A percentile compares a stretch with the other conserved stretches of the same genome.
Conservation (phyloP, 495 filamentous ascomycete species). For the Aspergillus funiculosus region DNA sequence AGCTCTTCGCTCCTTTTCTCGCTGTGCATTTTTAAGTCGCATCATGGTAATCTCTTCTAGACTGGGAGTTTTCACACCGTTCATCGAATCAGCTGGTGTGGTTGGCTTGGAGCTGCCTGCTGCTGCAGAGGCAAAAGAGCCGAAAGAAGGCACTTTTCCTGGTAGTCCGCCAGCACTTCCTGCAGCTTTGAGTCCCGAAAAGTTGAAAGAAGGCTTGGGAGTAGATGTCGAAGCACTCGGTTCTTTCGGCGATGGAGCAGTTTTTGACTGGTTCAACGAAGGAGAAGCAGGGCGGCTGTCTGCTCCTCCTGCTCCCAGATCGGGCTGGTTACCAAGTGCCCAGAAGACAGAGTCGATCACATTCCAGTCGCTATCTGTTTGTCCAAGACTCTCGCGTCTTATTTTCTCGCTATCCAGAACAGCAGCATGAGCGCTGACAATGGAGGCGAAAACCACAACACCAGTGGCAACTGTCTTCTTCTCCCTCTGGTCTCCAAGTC, state of each 20-base stretch:
- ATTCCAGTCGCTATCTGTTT: conserved; percentile 36
- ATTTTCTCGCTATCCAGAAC: conserved; percentile 49
- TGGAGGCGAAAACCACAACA: conserved; percentile 52
- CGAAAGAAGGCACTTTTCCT: conserved; percentile 45
- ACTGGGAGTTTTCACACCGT: conserved; percentile 39
- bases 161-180: conserved; percentile 24
- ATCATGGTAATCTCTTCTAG: conserved; percentile 57
- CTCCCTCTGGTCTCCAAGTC: conserved; percentile 45
- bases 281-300: conserved; percentile 12
- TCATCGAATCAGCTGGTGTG: conserved; percentile 25
- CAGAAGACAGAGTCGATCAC: conserved; percentile 51
- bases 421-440: conserved; percentile 56
- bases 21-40: conserved; percentile 52
- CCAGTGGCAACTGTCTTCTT: conserved; percentile 51
- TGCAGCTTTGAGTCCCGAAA: conserved; percentile 29
- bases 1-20: conserved; percentile 49
- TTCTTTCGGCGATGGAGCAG: not conserved
- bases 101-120: conserved; percentile 27
- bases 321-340: conserved; percentile 50
- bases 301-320: conserved; percentile 23
- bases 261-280: conserved; percentile 21
- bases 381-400: conserved; percentile 22
- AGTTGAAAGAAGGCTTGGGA: conserved; percentile 32
- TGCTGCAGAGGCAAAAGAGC: conserved; percentile 39
- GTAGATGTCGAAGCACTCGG: conserved; percentile 10